Evolutionary conservation across 768 basidiomycete species (phyloP).

Genomic region (Clitopilus passeckerianus): DNA sequence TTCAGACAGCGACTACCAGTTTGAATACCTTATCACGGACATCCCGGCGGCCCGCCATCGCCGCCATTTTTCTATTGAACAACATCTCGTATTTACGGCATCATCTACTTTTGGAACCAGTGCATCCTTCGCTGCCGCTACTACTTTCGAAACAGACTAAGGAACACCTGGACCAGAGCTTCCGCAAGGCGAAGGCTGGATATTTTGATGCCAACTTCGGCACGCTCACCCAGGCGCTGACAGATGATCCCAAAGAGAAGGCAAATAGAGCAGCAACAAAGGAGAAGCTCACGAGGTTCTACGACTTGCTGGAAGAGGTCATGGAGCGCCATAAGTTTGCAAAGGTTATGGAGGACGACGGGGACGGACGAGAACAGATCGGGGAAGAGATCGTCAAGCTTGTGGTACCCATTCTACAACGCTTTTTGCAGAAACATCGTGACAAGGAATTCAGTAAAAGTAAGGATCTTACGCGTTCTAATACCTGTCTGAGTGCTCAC

Average conservation of each 20-base stretch:
- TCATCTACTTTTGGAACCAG: constrained; percentile 50
- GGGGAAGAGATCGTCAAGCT: constrained; percentile 74
- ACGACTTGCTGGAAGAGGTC: constrained; percentile 75
- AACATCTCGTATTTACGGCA: constrained; percentile 69
- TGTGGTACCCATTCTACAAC: constrained; percentile 68
- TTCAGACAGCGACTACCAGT: constrained; percentile 57
- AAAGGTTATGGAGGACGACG: constrained; percentile 68
- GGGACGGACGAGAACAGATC: constrained; percentile 49
- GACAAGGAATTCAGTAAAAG: constrained; percentile 88
- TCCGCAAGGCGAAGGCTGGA: constrained; percentile 75
- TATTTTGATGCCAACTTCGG: constrained; percentile 85
- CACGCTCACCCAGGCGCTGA: constrained; percentile 66
- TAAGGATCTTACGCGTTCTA: constrained; percentile 24
- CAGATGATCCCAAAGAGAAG: constrained; percentile 58
- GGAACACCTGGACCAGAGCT: constrained; percentile 62
- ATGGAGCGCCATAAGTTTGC: constrained; percentile 70
- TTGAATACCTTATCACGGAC: constrained; percentile 60
- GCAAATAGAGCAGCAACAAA: constrained; percentile 59
- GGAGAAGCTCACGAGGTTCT: constrained; percentile 81
- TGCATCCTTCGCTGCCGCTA: constrained; percentile 36
- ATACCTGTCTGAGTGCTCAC: not conserved
- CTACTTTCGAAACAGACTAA: constrained; percentile 59
- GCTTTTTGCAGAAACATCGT: constrained; percentile 69
- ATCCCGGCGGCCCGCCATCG: constrained; percentile 57
- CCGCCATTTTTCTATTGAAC: constrained; percentile 76